Evolutionary conservation across 2,329 filamentous ascomycete species (phyloP).

Genomic region (Calcarisporium arbuscula): DNA sequence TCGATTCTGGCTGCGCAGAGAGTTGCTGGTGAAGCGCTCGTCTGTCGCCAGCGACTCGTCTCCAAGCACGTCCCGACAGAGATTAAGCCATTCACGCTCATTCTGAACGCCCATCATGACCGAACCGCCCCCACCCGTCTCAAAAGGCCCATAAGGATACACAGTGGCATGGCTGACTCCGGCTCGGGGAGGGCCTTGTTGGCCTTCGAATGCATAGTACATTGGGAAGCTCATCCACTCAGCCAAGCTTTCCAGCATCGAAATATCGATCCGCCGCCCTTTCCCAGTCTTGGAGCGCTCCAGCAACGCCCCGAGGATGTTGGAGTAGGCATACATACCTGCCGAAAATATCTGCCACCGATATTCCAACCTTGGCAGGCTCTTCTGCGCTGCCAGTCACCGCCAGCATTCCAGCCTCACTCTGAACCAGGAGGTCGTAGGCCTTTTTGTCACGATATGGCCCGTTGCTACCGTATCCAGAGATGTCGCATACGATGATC

Average conservation of each 20-base stretch:
- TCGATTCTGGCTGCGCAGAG: constrained; percentile 38
- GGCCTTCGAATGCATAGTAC: constrained; percentile 44
- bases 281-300: constrained; percentile 41
- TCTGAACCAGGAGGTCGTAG: constrained; percentile 49
- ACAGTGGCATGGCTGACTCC: constrained; percentile 49
- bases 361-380: constrained; percentile 45
- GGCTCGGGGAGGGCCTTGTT: constrained; percentile 33
- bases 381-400: constrained; percentile 39
- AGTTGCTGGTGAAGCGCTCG: constrained; percentile 40
- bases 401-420: constrained; percentile 45
- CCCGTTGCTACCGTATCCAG: constrained; percentile 44
- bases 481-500: constrained; percentile 49
- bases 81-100: constrained; percentile 46
- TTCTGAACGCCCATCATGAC: constrained; percentile 55
- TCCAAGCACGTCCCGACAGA: constrained; percentile 40
- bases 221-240: constrained; percentile 55
- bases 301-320: constrained; percentile 43
- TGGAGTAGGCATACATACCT: constrained; percentile 45
- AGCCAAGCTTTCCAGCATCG: constrained; percentile 52
- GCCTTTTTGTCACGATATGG: constrained; percentile 49
- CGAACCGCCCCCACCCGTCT: constrained; percentile 37
- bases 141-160: constrained; percentile 51
- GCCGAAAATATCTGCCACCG: constrained; percentile 49
- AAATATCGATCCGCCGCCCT: constrained; percentile 46
- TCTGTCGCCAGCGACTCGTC: constrained; percentile 36